Evolutionary conservation across 2,329 filamentous ascomycete genomes (phyloP), one percentile per base, ranked within the genome.

Genomic region (Aspergillus eucalypticola): DNA sequence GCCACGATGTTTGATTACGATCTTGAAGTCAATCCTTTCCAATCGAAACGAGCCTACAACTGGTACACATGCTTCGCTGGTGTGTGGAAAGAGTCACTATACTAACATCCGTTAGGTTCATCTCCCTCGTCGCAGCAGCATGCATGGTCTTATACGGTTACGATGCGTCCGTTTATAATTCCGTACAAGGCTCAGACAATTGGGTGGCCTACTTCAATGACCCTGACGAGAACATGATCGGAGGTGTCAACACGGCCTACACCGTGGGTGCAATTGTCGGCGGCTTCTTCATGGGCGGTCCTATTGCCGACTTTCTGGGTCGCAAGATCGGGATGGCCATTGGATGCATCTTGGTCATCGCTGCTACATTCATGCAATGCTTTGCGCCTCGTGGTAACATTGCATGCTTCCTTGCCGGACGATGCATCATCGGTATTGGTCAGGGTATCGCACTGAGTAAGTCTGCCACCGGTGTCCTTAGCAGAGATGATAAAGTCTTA

Each of bases 61-160:
- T 74, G 71, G 71, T 74, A 39, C 1, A 66, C 60, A n/a, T 7
- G 39, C 6, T 44, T 8, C 32, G 2, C 29, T 3, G 0, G 5
- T 17, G 2, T 25, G 2, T 25, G 5, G 21, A 17, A 35, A 17
- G 5, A 2, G 7, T 49, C 21, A 53, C 8, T 32, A 52, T 8
- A 50, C n/a, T 8, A 2, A 52, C 5, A 21, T 19, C 23, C 8
- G 11, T 19, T 32, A 71, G 86, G 86, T 90, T 88, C 78, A 86
- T 89, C 65, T 88, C 86, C 61, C 79, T 89, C 54, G 85, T 90
- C 65, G 88, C 88, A 59, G 88, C 88, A 69, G 86, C 87, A 73
- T 90, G 87, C 73, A 90, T 90, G 88, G 87, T 90, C 21, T 81
- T 91, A 48, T 90, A 90, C 71, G 88, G 88, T 59, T 90, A 90